Evolutionary conservation across 2,329 filamentous ascomycete species (phyloP).

Genomic region (Hysterium pulicare): DNA sequence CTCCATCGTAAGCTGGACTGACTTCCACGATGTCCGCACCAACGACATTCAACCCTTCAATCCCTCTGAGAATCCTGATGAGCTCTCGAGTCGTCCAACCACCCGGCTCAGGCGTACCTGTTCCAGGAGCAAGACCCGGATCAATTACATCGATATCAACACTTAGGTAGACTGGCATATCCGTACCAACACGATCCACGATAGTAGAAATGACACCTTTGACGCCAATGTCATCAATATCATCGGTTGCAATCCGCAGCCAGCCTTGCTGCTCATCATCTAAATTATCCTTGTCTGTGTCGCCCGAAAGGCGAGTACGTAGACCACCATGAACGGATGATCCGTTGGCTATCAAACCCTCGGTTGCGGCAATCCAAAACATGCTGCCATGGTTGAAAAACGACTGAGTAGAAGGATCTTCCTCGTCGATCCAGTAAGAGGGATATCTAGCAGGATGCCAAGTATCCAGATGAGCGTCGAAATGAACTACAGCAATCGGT

Average conservation of each 20-base stretch:
- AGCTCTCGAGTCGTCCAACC: conserved; percentile 89
- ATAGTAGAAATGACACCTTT: conserved; percentile 69
- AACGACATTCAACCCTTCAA: conserved; percentile 80
- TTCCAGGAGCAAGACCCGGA: conserved; percentile 70
- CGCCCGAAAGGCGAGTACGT: conserved; percentile 67
- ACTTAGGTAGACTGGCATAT: conserved; percentile 75
- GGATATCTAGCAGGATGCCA: conserved; percentile 83
- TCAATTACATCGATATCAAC: conserved; percentile 82
- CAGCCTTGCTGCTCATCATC: conserved; percentile 73
- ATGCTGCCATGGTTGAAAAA: conserved; percentile 87
- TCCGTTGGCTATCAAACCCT: conserved; percentile 72
- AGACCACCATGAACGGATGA: conserved; percentile 80
- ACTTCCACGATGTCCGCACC: conserved; percentile 91
- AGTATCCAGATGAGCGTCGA: conserved; percentile 70
- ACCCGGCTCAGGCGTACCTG: conserved; percentile 84
- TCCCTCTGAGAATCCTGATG: conserved; percentile 75
- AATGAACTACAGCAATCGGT: conserved; percentile 49
- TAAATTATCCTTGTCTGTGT: conserved; percentile 66
- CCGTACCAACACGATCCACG: conserved; percentile 66
- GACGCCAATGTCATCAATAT: conserved; percentile 79
- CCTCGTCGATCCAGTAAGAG: conserved; percentile 62
- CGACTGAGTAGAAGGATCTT: conserved; percentile 57
- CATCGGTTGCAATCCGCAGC: conserved; percentile 75
- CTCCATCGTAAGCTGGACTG: conserved; percentile 77
- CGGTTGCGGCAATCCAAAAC: conserved; percentile 83